Evolutionary conservation across 345 rosid genomes (phyloP).

Genomic region (Melaleuca quinquenervia): DNA sequence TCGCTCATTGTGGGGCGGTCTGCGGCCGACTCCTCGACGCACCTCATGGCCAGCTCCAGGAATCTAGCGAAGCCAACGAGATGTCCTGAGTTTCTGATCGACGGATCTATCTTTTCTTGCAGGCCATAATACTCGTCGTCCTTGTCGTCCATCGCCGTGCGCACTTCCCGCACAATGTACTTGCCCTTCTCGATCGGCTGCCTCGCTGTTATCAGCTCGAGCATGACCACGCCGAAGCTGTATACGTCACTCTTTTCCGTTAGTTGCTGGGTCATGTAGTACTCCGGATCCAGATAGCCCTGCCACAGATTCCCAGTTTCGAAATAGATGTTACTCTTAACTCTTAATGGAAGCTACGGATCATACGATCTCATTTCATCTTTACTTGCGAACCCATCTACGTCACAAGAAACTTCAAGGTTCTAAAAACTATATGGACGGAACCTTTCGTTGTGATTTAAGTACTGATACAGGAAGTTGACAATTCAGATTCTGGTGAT

Average conservation of each 20-base stretch:
- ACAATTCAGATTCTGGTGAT: neutral
- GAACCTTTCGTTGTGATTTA: neutral
- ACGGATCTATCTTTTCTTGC: constrained; percentile 56
- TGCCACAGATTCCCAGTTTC: constrained; percentile 15
- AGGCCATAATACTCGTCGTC: constrained; percentile 62
- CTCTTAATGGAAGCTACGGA: neutral
- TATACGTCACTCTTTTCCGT: constrained; percentile 95
- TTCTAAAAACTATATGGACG: neutral
- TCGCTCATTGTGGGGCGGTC: constrained; percentile 89
- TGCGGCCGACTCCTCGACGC: constrained; percentile 75
- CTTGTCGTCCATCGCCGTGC: constrained; percentile 29
- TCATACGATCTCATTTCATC: neutral
- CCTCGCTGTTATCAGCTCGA: constrained; percentile 68
- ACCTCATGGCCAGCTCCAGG: constrained; percentile 67
- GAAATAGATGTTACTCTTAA: neutral
- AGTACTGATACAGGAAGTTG: neutral
- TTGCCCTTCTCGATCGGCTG: constrained; percentile 89
- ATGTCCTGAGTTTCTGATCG: constrained; percentile 29
- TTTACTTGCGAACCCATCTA: no score
- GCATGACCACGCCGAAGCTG: constrained; percentile 89
- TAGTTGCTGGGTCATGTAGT: constrained; percentile 89
- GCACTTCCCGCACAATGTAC: constrained; percentile 76
- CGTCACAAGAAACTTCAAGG: neutral
- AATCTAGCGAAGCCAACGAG: constrained; percentile 48
- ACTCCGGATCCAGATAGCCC: constrained; percentile 98